phyloP scores from a whole-genome alignment of 768 basidiomycete species.

The Naganishia vaughanmartiniae region DNA sequence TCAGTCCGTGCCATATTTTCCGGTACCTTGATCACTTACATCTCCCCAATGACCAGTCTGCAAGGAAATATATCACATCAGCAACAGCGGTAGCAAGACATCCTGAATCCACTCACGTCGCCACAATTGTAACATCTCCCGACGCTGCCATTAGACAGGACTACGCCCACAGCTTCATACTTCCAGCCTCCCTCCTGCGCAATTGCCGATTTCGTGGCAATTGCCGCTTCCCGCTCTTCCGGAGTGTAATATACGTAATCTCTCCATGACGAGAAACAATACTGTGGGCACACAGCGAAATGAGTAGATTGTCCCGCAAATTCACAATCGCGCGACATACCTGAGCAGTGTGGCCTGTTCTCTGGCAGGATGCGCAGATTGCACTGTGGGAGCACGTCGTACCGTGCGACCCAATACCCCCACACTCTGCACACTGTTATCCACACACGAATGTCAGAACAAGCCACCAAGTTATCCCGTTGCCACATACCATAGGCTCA shows the following conservation, averaged over 20 bases:
- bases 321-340: too few species aligned
- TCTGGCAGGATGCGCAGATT: background rate
- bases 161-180: slow-evolving; percentile 17
- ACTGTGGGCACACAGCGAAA: too few species aligned
- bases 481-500: background rate
- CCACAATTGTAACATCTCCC: slow-evolving; percentile 15
- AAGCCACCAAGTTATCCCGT: too few species aligned
- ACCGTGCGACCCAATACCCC: slow-evolving; percentile 7
- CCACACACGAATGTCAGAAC: background rate
- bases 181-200: slow-evolving; percentile 17
- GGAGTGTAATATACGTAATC: slow-evolving; percentile 11
- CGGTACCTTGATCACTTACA: background rate
- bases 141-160: background rate
- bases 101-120: background rate
- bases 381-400: background rate
- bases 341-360: slow-evolving; percentile 1
- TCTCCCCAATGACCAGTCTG: slow-evolving; percentile 20
- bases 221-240: slow-evolving; percentile 15
- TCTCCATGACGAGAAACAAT: slow-evolving; percentile 14
- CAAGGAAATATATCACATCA: background rate
- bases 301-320: too few species aligned
- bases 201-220: background rate
- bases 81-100: background rate
- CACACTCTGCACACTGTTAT: slow-evolving; percentile 16
- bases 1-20: too few species aligned